Evolutionary conservation across 139 green algal species (phyloP).

Genomic region (Ostreobium quekettii): DNA sequence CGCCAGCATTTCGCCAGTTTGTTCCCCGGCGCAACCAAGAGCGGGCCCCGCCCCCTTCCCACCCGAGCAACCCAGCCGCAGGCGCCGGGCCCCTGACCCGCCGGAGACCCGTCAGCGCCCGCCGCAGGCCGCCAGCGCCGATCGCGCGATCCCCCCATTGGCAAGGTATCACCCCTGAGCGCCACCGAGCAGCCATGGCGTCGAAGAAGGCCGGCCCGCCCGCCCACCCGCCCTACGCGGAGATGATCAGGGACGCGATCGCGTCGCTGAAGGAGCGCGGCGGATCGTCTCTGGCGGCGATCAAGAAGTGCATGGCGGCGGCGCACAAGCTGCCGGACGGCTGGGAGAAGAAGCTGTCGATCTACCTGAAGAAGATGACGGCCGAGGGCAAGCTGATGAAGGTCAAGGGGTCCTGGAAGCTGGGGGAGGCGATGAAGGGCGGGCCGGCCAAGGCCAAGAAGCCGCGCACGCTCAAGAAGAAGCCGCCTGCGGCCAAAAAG

Average conservation of each 20-base stretch:
- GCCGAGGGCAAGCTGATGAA: slow-evolving; percentile 12
- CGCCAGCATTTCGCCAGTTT: no score
- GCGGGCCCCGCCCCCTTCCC: no score
- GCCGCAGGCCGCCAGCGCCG: no score
- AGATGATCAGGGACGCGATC: slow-evolving; percentile 46
- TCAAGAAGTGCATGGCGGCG: slow-evolving; percentile 32
- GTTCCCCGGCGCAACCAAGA: no score
- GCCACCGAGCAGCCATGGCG: no score
- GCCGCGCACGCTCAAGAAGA: slow-evolving; percentile 23
- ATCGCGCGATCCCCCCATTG: no score
- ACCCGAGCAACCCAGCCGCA: no score
- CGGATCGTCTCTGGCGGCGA: slow-evolving; percentile 28
- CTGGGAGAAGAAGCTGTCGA: slow-evolving; percentile 24
- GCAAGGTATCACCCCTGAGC: no score
- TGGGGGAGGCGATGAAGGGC: slow-evolving; percentile 26
- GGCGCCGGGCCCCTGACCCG: no score
- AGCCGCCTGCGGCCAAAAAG: slow-evolving; percentile 13
- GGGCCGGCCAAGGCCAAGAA: no score
- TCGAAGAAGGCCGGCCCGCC: no score
- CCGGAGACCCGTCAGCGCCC: no score
- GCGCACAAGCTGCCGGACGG: slow-evolving; percentile 23
- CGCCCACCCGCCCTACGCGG: slow-evolving; percentile 36
- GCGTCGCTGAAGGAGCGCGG: slow-evolving; percentile 40
- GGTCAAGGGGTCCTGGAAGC: slow-evolving; percentile 28
- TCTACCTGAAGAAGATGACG: slow-evolving; percentile 25